A percentile compares a stretch with the other conserved stretches of the same genome.
Conservation (phyloP, 768 basidiomycete genomes). For the Suillus variegatus region DNA sequence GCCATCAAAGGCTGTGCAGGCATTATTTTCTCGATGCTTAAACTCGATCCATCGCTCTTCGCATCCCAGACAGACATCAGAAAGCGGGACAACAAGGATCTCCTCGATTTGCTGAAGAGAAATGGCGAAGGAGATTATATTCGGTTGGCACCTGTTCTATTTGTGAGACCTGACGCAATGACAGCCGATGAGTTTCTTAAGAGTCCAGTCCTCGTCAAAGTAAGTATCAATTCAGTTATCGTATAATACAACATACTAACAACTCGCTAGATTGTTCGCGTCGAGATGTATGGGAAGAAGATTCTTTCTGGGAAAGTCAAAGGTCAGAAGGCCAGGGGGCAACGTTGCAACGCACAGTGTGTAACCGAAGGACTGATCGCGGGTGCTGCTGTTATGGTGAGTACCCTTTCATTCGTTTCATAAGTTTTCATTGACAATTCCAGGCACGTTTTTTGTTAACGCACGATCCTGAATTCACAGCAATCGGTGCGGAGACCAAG, state of each 20-base stretch:
- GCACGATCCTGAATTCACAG: not conserved
- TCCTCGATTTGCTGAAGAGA: not conserved
- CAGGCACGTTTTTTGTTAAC: not conserved
- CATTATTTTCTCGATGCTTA: not conserved
- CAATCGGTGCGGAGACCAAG: too few species aligned
- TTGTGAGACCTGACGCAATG: not conserved
- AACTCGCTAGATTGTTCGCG: not conserved
- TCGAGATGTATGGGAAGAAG: not conserved
- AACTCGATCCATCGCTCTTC: not conserved
- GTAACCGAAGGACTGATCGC: not conserved
- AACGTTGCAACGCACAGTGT: not conserved
- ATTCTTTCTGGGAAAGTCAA: not conserved
- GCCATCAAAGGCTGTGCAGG: constrained; percentile 1
- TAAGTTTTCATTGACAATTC: too few species aligned
- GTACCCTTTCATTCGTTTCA: too few species aligned
- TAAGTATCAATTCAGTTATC: too few species aligned
- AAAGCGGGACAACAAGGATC: not conserved
- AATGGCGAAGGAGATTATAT: not conserved
- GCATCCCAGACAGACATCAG: not conserved
- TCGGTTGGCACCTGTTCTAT: not conserved
- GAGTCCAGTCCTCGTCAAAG: not conserved
- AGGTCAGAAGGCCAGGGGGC: constrained; percentile 3
- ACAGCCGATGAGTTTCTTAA: not conserved
- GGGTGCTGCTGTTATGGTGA: not conserved
- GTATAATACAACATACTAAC: not conserved